Conservation (phyloP, 1,284 basidiomycete species). For the Volvariella surrecta region DNA sequence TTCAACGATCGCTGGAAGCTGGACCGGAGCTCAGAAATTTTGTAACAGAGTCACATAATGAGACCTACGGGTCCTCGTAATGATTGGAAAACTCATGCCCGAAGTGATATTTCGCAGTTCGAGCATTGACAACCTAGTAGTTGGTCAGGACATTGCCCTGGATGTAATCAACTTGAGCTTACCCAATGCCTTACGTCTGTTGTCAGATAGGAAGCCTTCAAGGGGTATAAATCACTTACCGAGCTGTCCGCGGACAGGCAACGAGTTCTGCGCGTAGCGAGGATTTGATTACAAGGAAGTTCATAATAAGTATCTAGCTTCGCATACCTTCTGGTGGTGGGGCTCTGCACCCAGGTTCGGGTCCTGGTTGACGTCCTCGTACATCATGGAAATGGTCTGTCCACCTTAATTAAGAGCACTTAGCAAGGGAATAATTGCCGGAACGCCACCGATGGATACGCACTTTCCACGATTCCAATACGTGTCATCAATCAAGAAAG, state of each 20-base stretch:
- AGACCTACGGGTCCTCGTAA: slow-evolving; percentile 54
- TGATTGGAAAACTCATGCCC: slow-evolving; percentile 43
- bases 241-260: slow-evolving; percentile 58
- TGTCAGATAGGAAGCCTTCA: neutral
- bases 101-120: slow-evolving; percentile 57
- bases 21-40: slow-evolving; percentile 2
- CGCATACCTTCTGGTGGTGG: slow-evolving; percentile 52
- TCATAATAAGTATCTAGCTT: slow-evolving; percentile 1
- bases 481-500: slow-evolving; percentile 45
- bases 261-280: slow-evolving; percentile 44
- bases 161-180: slow-evolving; percentile 9
- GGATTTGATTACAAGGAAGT: too few relatives aligned
- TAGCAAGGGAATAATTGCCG: slow-evolving; percentile 1
- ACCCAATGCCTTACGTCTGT: slow-evolving; percentile 49
- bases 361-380: slow-evolving; percentile 47
- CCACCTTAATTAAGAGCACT: slow-evolving; percentile 35
- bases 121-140: slow-evolving; percentile 48
- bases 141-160: neutral
- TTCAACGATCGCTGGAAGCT: slow-evolving; percentile 49
- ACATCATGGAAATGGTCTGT: slow-evolving; percentile 55
- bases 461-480: slow-evolving; percentile 67
- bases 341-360: slow-evolving; percentile 51
- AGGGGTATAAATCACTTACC: slow-evolving; percentile 28
- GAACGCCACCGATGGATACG: slow-evolving; percentile 13
- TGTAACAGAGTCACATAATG: slow-evolving; percentile 1